Conservation (phyloP, 768 basidiomycete species). For the Psilocybe cubensis region DNA sequence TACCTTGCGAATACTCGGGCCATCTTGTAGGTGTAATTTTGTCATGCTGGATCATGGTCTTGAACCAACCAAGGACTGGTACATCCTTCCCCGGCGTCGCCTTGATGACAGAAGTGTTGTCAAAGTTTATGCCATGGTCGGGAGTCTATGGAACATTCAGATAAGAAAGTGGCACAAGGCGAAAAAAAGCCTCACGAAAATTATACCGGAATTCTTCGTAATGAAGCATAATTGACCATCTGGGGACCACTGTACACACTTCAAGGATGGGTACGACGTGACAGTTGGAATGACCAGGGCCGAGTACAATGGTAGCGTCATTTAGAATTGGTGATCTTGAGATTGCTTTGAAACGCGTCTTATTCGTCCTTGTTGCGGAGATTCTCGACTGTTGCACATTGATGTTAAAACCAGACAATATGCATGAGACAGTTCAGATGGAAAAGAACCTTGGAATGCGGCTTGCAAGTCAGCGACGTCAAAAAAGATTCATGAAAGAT, state of each 20-base stretch:
- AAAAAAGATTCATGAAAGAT: too few relatives aligned
- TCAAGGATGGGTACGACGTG: conserved; percentile 58
- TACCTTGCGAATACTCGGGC: conserved; percentile 56
- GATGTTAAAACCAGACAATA: too few relatives aligned
- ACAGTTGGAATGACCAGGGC: conserved; percentile 63
- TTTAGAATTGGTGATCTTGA: background rate
- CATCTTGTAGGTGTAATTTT: conserved; percentile 43
- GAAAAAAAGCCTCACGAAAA: conserved; percentile 52
- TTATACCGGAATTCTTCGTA: conserved; percentile 69
- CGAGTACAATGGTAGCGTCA: conserved; percentile 43
- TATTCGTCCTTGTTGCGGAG: too few relatives aligned
- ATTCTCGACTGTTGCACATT: too few relatives aligned
- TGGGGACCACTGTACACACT: conserved; percentile 71
- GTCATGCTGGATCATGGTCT: conserved; percentile 71
- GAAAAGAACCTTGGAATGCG: too few relatives aligned
- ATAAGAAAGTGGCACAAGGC: background rate
- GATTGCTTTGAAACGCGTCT: background rate
- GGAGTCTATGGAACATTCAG: conserved; percentile 57
- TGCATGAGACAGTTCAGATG: too few relatives aligned
- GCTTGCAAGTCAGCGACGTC: too few relatives aligned
- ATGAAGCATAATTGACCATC: conserved; percentile 74
- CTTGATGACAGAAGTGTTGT: conserved; percentile 54
- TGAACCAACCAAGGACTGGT: conserved; percentile 64
- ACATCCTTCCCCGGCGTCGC: conserved; percentile 37
- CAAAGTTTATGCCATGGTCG: conserved; percentile 71